Base-by-base conservation (phyloP, 1,284 basidiomycete species). In the Pholiota adiposa region DNA sequence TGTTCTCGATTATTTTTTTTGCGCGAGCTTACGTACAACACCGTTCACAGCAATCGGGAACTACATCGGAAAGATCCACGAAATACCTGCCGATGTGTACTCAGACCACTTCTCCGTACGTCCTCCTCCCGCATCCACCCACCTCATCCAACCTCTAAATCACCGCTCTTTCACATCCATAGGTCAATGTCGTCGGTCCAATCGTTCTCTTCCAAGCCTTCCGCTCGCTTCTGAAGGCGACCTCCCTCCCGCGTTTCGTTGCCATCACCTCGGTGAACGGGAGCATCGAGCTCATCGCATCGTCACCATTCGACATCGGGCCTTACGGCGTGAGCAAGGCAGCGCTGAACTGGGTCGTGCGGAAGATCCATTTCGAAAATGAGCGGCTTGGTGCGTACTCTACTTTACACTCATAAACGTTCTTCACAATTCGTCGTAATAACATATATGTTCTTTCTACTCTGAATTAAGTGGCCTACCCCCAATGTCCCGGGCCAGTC, bases 351-450 rank as follows among this genome's bases (percentile, higher is more conserved):
- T 58, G 23, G 14, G 31, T 58, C 16, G 16, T 23, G 3, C 33
- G 58, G 4, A 54, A 55, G 25, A 51, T 60, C 29, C 58, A 54
- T 36, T 55, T 40, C 21, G 58, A 60, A 48, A 54, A 60, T 23
- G 40, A 51, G 18, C 50, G 52, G 58, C 53, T 58, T 12, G 33
- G 56, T 58, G 16, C 16, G 56, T n/a, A n/a, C n/a, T n/a, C n/a
- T 51, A 18, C n/a, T 52, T 33, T 12, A 19, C n/a, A n/a, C n/a
- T n/a, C n/a, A 14, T 44, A 11, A 6, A 25, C 9, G 4, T 38
- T 12, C 6, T 4, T 3, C 5, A 7, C 14, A 4, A 33, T 33
- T 33, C 12, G 5, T 33, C 31, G 31, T 38, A 4, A 29, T 19
- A 14, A 18, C n/a, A n/a, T n/a, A n/a, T n/a, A n/a, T n/a, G 29